These are phyloP conservation scores for Aspergillus awamori DNA, from an alignment of 2,329 filamentous ascomycete species.

Conservation along the genomic window DNA sequence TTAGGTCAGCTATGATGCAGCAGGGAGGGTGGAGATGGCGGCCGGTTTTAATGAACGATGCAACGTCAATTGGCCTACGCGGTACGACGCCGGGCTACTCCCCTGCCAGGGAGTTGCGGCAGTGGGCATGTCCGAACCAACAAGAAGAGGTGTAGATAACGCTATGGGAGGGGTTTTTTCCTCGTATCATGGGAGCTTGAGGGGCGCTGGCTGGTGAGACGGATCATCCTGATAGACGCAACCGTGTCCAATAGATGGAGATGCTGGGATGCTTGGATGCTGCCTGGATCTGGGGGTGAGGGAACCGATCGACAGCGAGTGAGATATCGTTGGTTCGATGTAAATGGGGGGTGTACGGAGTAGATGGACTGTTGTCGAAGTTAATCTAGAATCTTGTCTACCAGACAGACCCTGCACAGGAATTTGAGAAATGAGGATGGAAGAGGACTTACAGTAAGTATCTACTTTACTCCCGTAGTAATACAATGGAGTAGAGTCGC, in stretches of 20 bases:
- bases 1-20: not conserved
- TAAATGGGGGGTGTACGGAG: not conserved
- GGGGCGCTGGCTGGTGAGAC: not conserved
- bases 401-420: not conserved
- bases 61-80: not conserved
- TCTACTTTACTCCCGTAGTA: no score
- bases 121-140: slow-evolving; percentile 19
- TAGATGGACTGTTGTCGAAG: not conserved
- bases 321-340: not conserved
- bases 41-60: not conserved
- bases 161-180: slow-evolving; percentile 20
- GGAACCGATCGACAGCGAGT: not conserved
- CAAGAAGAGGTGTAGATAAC: slow-evolving; percentile 11
- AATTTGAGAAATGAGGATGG: no score
- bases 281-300: not conserved
- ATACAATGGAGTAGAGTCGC: no score
- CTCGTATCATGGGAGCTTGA: slow-evolving; percentile 23
- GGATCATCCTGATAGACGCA: slow-evolving; percentile 2
- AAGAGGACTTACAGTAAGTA: no score
- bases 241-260: not conserved
- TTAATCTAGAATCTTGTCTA: not conserved
- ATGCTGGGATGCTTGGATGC: not conserved
- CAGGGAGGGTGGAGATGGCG: not conserved
- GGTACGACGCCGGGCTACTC: not conserved
- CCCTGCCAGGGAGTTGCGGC: not conserved